phyloP scores from a whole-genome alignment of 495 filamentous ascomycete species.

The Penicillium subrubescens region DNA sequence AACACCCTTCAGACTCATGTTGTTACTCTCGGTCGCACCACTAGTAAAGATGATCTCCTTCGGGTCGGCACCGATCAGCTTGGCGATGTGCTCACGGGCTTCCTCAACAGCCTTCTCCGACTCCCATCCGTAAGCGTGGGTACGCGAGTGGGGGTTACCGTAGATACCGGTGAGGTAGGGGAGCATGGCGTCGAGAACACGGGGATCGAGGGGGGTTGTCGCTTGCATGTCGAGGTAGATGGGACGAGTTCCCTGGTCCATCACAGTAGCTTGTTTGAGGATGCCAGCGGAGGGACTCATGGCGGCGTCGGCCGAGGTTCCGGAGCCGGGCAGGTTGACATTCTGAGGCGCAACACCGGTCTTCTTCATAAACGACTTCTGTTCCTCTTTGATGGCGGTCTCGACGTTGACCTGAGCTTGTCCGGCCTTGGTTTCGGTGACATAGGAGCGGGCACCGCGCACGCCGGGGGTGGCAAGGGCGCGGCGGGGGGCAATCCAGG shows the following conservation, averaged over 20 bases:
- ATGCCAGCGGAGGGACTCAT: constrained; percentile 86
- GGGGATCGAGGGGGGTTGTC: constrained; percentile 92
- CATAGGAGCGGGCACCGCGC: constrained; percentile 62
- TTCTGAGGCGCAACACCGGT: constrained; percentile 62
- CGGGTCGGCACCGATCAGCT: constrained; percentile 87
- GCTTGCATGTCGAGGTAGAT: constrained; percentile 99
- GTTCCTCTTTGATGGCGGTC: constrained; percentile 78
- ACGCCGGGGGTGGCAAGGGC: constrained; percentile 35
- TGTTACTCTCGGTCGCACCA: constrained; percentile 97
- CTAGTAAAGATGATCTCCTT: constrained; percentile 99
- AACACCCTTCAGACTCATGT: constrained; percentile 99
- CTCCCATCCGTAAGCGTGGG: constrained; percentile 99
- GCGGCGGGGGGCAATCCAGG: constrained; percentile 49
- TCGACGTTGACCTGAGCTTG: constrained; percentile 83
- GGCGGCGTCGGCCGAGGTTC: constrained; percentile 62
- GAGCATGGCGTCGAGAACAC: constrained; percentile 95
- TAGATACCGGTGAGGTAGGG: constrained; percentile 92
- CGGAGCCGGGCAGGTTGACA: constrained; percentile 58
- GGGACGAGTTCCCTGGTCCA: constrained; percentile 91
- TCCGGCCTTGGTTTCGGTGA: constrained; percentile 77
- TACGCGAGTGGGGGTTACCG: constrained; percentile 96
- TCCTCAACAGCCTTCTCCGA: constrained; percentile 90
- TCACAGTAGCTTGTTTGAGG: constrained; percentile 86
- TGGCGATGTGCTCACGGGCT: constrained; percentile 79
- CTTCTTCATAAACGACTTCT: constrained; percentile 73